Conservation (phyloP, 768 basidiomycete genomes). For the Fomitopsis pulvina region DNA sequence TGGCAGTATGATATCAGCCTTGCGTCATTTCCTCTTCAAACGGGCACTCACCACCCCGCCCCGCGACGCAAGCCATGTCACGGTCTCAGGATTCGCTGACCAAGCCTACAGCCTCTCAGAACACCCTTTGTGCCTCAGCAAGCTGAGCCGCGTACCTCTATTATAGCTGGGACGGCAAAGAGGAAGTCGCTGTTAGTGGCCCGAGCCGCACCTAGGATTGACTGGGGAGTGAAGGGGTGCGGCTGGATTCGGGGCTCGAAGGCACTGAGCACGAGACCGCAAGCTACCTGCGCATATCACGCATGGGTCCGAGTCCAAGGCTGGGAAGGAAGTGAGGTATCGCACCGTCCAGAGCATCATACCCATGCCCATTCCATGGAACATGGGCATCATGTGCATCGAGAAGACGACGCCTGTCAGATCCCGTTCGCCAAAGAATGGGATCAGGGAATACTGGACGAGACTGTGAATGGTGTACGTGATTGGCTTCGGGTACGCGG, state of each 20-base stretch:
- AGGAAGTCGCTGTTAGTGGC: slow-evolving; percentile 9
- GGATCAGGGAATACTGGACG: slow-evolving; percentile 9
- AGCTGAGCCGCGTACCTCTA: slow-evolving; percentile 6
- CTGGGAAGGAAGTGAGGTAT: not conserved
- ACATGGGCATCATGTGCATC: slow-evolving; percentile 2
- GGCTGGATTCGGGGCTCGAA: slow-evolving; percentile 20
- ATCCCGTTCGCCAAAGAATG: slow-evolving; percentile 1
- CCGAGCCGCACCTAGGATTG: slow-evolving; percentile 4
- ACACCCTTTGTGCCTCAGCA: too few relatives aligned
- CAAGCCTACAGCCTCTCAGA: slow-evolving; percentile 7
- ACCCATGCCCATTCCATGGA: slow-evolving; percentile 7
- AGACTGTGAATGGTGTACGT: slow-evolving; percentile 11
- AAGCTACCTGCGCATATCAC: slow-evolving; percentile 3
- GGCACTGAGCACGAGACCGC: slow-evolving; percentile 12
- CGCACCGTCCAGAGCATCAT: not conserved
- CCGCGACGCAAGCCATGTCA: slow-evolving; percentile 10
- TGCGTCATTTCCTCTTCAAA: not conserved
- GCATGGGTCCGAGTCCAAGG: not conserved
- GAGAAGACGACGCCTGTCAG: slow-evolving; percentile 3
- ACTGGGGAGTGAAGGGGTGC: slow-evolving; percentile 14
- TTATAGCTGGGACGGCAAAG: slow-evolving; percentile 11
- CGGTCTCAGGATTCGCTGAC: slow-evolving; percentile 11
- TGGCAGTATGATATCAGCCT: not conserved
- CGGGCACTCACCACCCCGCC: slow-evolving; percentile 12
- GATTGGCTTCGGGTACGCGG: slow-evolving; percentile 16